Conservation (phyloP, 2,329 filamentous ascomycete genomes). For the Kalmusia sp. region DNA sequence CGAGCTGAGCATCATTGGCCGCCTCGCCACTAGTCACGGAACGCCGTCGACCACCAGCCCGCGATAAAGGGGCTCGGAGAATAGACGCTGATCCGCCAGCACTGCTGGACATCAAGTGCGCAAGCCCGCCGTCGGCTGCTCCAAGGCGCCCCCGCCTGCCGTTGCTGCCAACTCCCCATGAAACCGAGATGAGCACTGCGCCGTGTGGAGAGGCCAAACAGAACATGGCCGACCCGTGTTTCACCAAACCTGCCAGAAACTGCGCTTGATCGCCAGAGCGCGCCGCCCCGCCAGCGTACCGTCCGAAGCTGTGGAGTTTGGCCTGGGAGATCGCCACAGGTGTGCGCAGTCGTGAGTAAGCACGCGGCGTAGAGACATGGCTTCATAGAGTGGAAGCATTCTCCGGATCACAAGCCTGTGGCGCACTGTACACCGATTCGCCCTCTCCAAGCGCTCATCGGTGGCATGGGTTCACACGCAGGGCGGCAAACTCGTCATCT, state of each 20-base stretch:
- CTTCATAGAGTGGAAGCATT: too few relatives aligned
- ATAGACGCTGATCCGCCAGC: not conserved
- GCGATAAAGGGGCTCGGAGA: slow-evolving; percentile 8
- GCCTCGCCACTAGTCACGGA: slow-evolving; percentile 3
- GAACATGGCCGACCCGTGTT: not conserved
- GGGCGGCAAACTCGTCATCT: not conserved
- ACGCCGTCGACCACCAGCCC: not conserved
- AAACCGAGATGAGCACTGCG: not conserved
- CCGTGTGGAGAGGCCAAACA: not conserved
- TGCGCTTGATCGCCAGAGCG: not conserved
- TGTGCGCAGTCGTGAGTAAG: not conserved
- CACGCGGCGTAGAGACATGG: not conserved
- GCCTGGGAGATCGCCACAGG: not conserved
- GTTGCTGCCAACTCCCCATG: not conserved
- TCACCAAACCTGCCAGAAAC: not conserved
- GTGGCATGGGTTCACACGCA: not conserved
- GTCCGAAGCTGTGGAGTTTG: not conserved
- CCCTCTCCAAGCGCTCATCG: not conserved
- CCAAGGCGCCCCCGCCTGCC: not conserved
- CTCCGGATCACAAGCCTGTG: too few relatives aligned
- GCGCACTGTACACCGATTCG: not conserved
- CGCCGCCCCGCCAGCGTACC: not conserved
- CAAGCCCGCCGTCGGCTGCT: not conserved
- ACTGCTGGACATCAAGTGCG: not conserved
- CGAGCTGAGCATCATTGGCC: slow-evolving; percentile 8